phyloP scores from a whole-genome alignment of 768 basidiomycete genomes.

The Boletus rufocinnamomeus region DNA sequence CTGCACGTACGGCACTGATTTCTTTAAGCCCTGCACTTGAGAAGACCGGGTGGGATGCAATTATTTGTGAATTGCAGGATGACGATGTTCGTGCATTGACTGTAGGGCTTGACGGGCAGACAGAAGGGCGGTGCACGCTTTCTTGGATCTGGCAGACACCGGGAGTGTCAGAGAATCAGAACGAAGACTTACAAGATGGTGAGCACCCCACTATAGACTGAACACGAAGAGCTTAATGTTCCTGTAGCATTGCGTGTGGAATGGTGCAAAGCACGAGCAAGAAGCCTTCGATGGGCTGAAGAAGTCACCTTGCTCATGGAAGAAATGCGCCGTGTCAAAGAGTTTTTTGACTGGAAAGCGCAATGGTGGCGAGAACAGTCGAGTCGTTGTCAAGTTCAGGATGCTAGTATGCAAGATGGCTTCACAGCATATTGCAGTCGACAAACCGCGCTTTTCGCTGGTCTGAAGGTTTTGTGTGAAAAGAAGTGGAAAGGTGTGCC shows the following conservation, averaged over 20 bases:
- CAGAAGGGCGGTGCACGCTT: not conserved
- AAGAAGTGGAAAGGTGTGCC: too few relatives aligned
- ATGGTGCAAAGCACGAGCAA: too few relatives aligned
- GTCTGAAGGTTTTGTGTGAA: too few relatives aligned
- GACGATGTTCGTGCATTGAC: not conserved
- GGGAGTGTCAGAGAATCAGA: not conserved
- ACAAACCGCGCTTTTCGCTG: not conserved
- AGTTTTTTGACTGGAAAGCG: not conserved
- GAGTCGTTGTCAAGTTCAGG: not conserved
- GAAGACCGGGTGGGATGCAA: not conserved
- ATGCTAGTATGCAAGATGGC: not conserved
- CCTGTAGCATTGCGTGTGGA: too few relatives aligned
- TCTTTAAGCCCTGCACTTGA: not conserved
- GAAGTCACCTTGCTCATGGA: not conserved
- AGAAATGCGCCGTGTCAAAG: not conserved
- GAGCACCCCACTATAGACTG: too few relatives aligned
- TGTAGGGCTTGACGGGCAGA: not conserved
- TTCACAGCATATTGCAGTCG: not conserved
- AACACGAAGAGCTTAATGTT: too few relatives aligned
- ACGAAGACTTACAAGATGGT: not conserved
- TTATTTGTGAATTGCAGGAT: not conserved
- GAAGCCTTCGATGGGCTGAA: not conserved
- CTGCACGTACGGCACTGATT: not conserved
- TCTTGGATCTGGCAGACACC: not conserved
- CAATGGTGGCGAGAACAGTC: not conserved